Conservation (phyloP, 2,329 filamentous ascomycete species). For the Falciphora oryzae region DNA sequence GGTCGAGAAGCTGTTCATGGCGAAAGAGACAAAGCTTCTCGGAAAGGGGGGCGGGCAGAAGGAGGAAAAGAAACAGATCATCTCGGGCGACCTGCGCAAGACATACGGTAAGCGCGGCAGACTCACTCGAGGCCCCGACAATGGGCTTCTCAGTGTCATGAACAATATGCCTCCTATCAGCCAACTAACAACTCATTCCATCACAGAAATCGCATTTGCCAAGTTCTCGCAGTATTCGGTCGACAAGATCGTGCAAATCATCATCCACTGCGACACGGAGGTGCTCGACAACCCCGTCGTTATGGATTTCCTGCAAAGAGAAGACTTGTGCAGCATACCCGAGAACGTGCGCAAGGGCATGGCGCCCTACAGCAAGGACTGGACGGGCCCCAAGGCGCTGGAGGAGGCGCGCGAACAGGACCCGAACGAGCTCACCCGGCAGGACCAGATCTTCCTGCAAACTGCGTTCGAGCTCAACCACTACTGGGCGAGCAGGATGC, state of each 20-base stretch:
- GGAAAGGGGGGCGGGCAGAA: slow-evolving; percentile 68
- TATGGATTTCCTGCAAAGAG: slow-evolving; percentile 93
- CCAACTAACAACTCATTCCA: slow-evolving; percentile 24
- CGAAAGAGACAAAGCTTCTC: slow-evolving; percentile 90
- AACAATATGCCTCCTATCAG: not conserved
- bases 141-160: not conserved
- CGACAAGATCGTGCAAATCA: slow-evolving; percentile 83
- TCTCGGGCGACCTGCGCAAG: slow-evolving; percentile 83
- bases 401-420: slow-evolving; percentile 78
- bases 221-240: slow-evolving; percentile 84
- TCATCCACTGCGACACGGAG: slow-evolving; percentile 89
- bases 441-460: slow-evolving; percentile 92
- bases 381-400: slow-evolving; percentile 80
- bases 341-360: slow-evolving; percentile 88
- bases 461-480: slow-evolving; percentile 93
- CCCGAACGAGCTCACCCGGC: slow-evolving; percentile 79
- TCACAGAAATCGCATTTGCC: slow-evolving; percentile 74
- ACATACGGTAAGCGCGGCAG: slow-evolving; percentile 59
- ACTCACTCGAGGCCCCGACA: not conserved
- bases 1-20: slow-evolving; percentile 95
- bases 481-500: slow-evolving; percentile 98
- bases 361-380: slow-evolving; percentile 94
- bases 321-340: slow-evolving; percentile 86
- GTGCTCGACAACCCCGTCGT: slow-evolving; percentile 85
- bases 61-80: slow-evolving; percentile 96